Base-by-base conservation (phyloP, 495 filamentous ascomycete species). In the Penicillium alfredii region DNA sequence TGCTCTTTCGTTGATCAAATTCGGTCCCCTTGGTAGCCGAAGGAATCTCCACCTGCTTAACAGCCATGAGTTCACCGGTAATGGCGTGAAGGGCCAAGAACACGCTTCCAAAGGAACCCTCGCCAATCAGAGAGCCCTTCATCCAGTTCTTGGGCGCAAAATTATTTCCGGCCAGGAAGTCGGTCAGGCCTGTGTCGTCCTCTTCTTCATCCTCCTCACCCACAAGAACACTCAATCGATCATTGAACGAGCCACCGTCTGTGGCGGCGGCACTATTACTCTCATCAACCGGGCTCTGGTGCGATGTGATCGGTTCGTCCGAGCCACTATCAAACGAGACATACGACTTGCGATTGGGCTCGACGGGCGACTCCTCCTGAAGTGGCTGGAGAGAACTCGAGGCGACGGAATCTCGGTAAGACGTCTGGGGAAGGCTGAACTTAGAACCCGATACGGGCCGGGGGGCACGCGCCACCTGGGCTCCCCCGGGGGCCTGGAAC, bases 71-170 rank as follows among this genome's bases (percentile, higher is more conserved):
- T 57, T 95, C 93, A 50, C 89, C 92, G 16, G 93, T 99, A 37
- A 99, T 82, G 36, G 92, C 82, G 53, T 97, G 94, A n/a, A 99
- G 72, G 36, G 92, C 93, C 24, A 99, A 72, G 66, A 88, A 99
- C 32, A 99, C 92, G 47, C 86, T 89, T 51, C 92, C 92, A 51
- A 99, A 99, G 29, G 88, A 94, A 40, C 92, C 92, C 59, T 95
- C 88, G 29, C 92, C 92, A 49, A 99, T 99, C 30, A 97, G 66
- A 9, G 88, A 86, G 52, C 92, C 92, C 64, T 96, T 94, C 88
- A 99, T 99, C 88, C 94, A 99, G 55, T 90, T 88, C 64, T 88
- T 81, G 26, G 92, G 85, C 39, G 93, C 86, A 77, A 92, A 96
- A 17, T 86, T 87, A 53, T 96, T 89, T 21, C 86, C 87, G 24